These are phyloP conservation scores for Bipolaris bicolor DNA, from an alignment of 2,329 filamentous ascomycete genomes.

Conservation along the genomic window DNA sequence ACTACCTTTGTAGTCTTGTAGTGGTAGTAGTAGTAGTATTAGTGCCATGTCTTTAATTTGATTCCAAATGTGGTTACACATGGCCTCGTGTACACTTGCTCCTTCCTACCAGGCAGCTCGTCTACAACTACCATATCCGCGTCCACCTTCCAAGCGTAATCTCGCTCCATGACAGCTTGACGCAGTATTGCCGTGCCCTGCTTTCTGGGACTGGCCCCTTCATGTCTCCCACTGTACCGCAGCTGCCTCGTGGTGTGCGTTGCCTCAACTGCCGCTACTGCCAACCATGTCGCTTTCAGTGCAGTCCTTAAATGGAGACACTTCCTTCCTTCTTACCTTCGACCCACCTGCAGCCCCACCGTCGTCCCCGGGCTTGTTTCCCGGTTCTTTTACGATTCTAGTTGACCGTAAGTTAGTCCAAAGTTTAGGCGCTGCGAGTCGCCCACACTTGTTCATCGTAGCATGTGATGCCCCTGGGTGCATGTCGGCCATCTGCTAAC, in stretches of 20 bases:
- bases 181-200: constrained; percentile 4
- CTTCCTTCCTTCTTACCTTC: constrained; percentile 70
- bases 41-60: background rate
- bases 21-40: background rate
- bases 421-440: background rate
- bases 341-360: constrained; percentile 57
- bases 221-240: constrained; percentile 5
- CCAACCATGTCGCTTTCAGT: constrained; percentile 66
- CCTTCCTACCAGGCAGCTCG: constrained; percentile 1
- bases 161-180: constrained; percentile 18
- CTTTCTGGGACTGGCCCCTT: background rate
- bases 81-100: constrained; percentile 18
- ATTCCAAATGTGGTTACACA: constrained; percentile 8
- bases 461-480: background rate
- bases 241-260: constrained; percentile 5
- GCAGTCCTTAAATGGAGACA: constrained; percentile 68
- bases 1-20: background rate
- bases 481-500: constrained; percentile 7
- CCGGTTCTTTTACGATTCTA: constrained; percentile 67
- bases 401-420: constrained; percentile 59
- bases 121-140: constrained; percentile 15
- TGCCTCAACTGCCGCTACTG: constrained; percentile 7
- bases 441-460: background rate
- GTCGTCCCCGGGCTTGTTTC: constrained; percentile 47
- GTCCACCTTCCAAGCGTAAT: constrained; percentile 15